A percentile compares a stretch with the other conserved stretches of the same genome.
Evolutionary conservation across 139 green algal genomes (phyloP).

Genomic region (Coccomyxa sp.): DNA sequence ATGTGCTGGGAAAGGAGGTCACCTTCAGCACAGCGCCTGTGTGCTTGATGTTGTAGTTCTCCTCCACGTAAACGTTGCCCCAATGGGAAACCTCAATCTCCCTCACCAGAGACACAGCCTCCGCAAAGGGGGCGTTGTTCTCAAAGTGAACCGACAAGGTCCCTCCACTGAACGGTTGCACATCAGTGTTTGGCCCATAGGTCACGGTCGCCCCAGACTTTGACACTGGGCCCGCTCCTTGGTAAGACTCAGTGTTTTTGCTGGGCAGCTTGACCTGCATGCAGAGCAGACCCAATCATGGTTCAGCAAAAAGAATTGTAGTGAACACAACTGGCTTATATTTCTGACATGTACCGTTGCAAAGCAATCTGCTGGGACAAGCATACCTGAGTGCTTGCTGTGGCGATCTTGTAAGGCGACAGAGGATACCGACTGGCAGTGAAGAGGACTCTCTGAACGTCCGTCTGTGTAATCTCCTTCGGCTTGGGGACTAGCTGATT

Average conservation of each 20-base stretch:
- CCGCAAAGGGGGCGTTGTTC: conserved; percentile 69
- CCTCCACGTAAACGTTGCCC: conserved; percentile 89
- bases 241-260: conserved; percentile 39
- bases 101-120: conserved; percentile 46
- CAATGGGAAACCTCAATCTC: conserved; percentile 91
- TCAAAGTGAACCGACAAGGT: conserved; percentile 68
- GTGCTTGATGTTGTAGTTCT: conserved; percentile 76
- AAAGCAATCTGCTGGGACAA: background rate
- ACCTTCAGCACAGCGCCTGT: conserved; percentile 55
- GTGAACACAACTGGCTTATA: background rate
- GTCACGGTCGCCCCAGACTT: conserved; percentile 32
- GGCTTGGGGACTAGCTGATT: conserved; percentile 55
- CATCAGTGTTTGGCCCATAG: conserved; percentile 44
- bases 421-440: conserved; percentile 45
- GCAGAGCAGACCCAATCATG: background rate
- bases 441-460: conserved; percentile 71
- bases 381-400: conserved; percentile 51
- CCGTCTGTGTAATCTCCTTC: conserved; percentile 52
- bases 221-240: conserved; percentile 21
- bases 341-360: background rate
- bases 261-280: conserved; percentile 40
- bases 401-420: conserved; percentile 56
- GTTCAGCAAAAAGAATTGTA: background rate
- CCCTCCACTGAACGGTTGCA: conserved; percentile 16
- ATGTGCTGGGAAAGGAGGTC: background rate